These are phyloP conservation scores for Fusarium torulosum DNA, from an alignment of 2,329 filamentous ascomycete genomes.

Conservation along the genomic window DNA sequence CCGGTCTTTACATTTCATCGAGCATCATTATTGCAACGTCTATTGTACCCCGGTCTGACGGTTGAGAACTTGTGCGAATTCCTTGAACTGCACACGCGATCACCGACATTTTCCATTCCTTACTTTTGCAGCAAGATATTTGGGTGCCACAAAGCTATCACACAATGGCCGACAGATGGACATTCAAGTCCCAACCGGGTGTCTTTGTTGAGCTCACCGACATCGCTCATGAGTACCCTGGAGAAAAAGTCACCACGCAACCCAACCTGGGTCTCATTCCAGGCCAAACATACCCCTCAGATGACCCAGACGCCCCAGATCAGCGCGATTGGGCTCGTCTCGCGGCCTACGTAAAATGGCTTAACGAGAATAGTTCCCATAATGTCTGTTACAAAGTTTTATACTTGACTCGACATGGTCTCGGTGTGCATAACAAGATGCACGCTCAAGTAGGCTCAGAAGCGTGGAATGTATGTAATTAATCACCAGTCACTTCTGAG, in stretches of 20 bases:
- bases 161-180: constrained; percentile 41
- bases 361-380: constrained; percentile 58
- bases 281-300: constrained; percentile 59
- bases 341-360: constrained; percentile 58
- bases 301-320: constrained; percentile 45
- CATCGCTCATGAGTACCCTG: constrained; percentile 45
- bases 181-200: constrained; percentile 44
- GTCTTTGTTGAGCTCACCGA: constrained; percentile 60
- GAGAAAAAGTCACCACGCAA: constrained; percentile 55
- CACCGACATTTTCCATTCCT: neutral
- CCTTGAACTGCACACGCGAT: neutral
- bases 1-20: neutral
- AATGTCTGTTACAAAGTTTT: constrained; percentile 67
- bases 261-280: constrained; percentile 67
- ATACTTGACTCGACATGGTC: constrained; percentile 68
- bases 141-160: neutral
- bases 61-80: neutral
- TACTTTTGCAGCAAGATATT: neutral
- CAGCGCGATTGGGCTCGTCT: constrained; percentile 67
- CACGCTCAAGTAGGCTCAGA: constrained; percentile 68
- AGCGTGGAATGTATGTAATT: constrained; percentile 63
- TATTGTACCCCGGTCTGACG: neutral
- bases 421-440: constrained; percentile 63
- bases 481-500: rapidly evolving
- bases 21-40: neutral